Evolutionary conservation across 129 eudicot genomes (phyloP).

Genomic region (carrot (Daucus carota)): DNA sequence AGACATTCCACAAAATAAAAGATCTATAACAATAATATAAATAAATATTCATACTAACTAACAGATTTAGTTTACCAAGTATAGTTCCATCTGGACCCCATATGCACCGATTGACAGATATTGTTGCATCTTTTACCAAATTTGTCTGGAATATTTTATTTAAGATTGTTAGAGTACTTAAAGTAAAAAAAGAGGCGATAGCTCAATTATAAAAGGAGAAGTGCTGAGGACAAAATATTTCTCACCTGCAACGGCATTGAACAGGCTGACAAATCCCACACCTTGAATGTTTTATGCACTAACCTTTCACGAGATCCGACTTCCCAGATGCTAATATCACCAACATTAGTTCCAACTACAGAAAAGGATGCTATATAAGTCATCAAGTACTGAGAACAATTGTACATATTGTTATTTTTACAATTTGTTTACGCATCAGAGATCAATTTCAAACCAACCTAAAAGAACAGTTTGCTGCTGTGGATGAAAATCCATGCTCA

Average conservation of each 20-base stretch:
- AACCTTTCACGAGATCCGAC: constrained; percentile 85
- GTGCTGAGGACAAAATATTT: not conserved
- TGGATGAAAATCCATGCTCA: constrained; percentile 91
- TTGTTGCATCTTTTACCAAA: constrained; percentile 67
- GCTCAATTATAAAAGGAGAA: not conserved
- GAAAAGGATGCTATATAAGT: constrained; percentile 3
- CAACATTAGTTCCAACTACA: constrained; percentile 92
- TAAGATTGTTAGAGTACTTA: not conserved
- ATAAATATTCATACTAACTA: not conserved
- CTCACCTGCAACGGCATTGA: constrained; percentile 82
- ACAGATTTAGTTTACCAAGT: constrained; percentile 38
- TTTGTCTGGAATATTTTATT: constrained; percentile 39
- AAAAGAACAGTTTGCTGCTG: constrained; percentile 76
- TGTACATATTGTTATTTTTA: not conserved
- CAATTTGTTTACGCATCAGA: not conserved
- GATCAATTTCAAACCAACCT: constrained; percentile 29
- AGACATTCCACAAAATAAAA: not conserved
- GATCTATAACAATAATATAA: not conserved
- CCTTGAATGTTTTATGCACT: constrained; percentile 75
- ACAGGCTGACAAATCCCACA: constrained; percentile 77
- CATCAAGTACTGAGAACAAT: constrained; percentile 4
- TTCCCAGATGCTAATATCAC: constrained; percentile 92
- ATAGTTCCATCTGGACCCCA: constrained; percentile 95
- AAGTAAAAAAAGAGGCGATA: not conserved
- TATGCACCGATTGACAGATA: constrained; percentile 68